Conservation (phyloP, 768 basidiomycete genomes). For the Lactarius indigo region DNA sequence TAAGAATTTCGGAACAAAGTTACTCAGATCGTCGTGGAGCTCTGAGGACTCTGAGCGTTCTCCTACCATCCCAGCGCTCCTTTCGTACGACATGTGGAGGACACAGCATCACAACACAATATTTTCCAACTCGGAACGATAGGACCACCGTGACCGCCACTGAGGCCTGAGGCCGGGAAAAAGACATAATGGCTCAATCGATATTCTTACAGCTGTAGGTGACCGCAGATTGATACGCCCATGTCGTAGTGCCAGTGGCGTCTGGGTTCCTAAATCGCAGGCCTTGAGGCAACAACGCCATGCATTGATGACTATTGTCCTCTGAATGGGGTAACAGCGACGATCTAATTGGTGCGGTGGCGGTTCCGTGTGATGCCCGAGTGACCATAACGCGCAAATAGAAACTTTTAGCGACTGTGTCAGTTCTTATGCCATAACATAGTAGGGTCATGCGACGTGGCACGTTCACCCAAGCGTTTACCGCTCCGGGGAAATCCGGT, state of each 20-base stretch:
- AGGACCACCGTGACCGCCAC: no score
- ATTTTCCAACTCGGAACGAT: conserved; percentile 11
- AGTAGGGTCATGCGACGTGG: background rate
- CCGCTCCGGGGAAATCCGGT: background rate
- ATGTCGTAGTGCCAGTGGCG: background rate
- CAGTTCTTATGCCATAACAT: no score
- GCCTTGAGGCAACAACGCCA: background rate
- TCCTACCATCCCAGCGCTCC: conserved; percentile 1
- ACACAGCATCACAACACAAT: background rate
- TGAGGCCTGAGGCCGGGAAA: background rate
- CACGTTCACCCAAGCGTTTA: no score
- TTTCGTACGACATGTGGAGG: conserved; percentile 1
- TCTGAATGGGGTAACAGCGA: background rate
- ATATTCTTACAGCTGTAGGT: background rate
- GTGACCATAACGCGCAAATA: background rate
- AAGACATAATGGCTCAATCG: background rate
- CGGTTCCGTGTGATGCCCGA: background rate
- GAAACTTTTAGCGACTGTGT: no score
- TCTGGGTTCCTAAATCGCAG: background rate
- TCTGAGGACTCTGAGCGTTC: background rate
- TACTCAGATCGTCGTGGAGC: background rate
- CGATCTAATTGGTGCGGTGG: no score
- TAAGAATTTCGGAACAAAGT: background rate
- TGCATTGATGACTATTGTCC: background rate
- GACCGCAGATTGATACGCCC: background rate